Conservation (phyloP, 2,329 filamentous ascomycete genomes). For the Aspergillus hortae region DNA sequence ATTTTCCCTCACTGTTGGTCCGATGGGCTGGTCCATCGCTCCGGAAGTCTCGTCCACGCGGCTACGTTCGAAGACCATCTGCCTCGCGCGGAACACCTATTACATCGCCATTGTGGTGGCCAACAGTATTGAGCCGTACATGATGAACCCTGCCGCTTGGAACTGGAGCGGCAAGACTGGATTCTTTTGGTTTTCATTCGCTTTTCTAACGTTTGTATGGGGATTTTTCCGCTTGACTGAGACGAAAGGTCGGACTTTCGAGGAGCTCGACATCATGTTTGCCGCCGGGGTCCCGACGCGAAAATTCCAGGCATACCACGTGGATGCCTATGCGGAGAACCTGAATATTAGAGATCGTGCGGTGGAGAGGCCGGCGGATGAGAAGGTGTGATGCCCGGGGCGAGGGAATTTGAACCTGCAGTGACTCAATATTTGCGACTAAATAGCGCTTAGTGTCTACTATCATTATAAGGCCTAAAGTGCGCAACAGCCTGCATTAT, state of each 20-base stretch:
- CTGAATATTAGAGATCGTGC: conserved; percentile 7
- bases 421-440: no score
- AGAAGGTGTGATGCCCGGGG: conserved; percentile 1
- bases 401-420: no score
- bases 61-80: conserved; percentile 55
- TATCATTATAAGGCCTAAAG: no score
- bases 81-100: conserved; percentile 51
- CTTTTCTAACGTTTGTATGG: conserved; percentile 34
- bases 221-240: conserved; percentile 41
- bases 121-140: conserved; percentile 36
- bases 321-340: conserved; percentile 9
- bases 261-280: conserved; percentile 17
- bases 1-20: conserved; percentile 55
- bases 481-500: no score
- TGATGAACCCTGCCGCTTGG: conserved; percentile 30
- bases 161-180: conserved; percentile 40
- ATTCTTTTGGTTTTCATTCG: conserved; percentile 41
- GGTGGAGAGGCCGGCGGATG: not conserved
- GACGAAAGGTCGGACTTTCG: conserved; percentile 27
- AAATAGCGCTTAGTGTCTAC: no score
- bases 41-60: conserved; percentile 54
- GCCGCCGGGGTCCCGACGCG: conserved; percentile 5
- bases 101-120: conserved; percentile 49
- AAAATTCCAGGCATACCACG: conserved; percentile 6
- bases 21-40: conserved; percentile 52